These are phyloP conservation scores for Kregervanrija delftensis DNA, from an alignment of 805 yeast genomes.

Conservation along the genomic window DNA sequence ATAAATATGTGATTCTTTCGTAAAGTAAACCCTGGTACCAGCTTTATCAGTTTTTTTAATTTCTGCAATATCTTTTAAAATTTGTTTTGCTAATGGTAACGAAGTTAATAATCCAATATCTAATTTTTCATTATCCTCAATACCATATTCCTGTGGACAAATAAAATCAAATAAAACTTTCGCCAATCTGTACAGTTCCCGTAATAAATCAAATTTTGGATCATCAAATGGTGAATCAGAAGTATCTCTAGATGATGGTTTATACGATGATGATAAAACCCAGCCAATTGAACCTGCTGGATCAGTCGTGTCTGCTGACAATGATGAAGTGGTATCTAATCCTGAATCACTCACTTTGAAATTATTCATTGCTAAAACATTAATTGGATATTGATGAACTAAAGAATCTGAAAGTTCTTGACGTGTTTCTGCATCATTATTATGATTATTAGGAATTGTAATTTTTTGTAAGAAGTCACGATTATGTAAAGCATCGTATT, in stretches of 20 bases:
- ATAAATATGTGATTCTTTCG: conserved; percentile 95
- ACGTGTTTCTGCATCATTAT: conserved; percentile 4
- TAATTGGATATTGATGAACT: conserved; percentile 68
- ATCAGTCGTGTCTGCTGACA: conserved; percentile 14
- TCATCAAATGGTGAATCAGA: conserved; percentile 59
- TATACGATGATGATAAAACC: conserved; percentile 40
- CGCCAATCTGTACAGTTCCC: conserved; percentile 84
- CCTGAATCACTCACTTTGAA: conserved; percentile 50
- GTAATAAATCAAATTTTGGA: conserved; percentile 66
- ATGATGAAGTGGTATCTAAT: conserved; percentile 18
- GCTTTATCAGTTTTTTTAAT: conserved; percentile 78
- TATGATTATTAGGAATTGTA: conserved; percentile 49
- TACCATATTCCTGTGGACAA: conserved; percentile 98
- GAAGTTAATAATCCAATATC: conserved; percentile 95
- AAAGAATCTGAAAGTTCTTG: conserved; percentile 41
- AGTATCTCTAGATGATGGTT: conserved; percentile 24
- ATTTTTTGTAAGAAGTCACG: conserved; percentile 80
- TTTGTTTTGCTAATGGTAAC: conserved; percentile 85
- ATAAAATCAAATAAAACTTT: conserved; percentile 94
- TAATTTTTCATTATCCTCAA: conserved; percentile 87
- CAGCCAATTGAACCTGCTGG: conserved; percentile 67
- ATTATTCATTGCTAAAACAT: conserved; percentile 68
- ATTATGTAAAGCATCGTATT: conserved; percentile 94
- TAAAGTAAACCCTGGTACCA: conserved; percentile 83
- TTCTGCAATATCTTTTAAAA: conserved; percentile 68